Conservation (phyloP, 345 rosid genomes). For the Camelina sativa region DNA sequence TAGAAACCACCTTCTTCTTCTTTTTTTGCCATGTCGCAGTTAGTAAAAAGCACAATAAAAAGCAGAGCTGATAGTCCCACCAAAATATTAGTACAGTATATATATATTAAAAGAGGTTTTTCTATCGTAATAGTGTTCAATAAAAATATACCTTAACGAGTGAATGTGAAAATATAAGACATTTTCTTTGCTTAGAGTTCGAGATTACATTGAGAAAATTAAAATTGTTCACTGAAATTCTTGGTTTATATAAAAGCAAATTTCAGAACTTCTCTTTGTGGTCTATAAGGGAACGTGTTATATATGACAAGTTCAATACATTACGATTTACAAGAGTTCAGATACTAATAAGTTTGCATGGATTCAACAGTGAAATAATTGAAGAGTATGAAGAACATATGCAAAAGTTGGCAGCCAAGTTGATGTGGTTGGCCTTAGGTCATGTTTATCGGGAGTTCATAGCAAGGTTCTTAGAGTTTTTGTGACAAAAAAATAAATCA, state of each 20-base stretch:
- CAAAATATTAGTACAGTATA: background rate
- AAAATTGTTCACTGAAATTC: background rate
- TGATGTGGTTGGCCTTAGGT: constrained; percentile 77
- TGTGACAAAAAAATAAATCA: no score
- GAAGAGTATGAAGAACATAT: constrained; percentile 67
- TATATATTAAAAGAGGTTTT: no score
- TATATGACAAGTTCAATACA: background rate
- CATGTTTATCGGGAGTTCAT: no score
- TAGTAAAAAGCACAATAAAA: constrained; percentile 51
- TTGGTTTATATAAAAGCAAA: background rate
- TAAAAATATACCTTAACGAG: no score
- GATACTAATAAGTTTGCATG: background rate
- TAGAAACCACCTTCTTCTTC: constrained; percentile 8
- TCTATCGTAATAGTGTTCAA: constrained; percentile 3
- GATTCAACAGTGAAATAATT: constrained; percentile 53
- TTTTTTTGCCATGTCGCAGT: constrained; percentile 38
- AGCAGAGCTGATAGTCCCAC: constrained; percentile 55
- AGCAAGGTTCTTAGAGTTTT: no score
- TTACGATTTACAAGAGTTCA: background rate
- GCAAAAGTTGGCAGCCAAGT: constrained; percentile 63
- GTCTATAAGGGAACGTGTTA: no score
- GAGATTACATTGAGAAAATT: background rate
- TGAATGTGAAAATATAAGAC: background rate
- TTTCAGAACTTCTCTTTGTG: no score
- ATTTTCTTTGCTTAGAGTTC: background rate